Percentiles rank a stretch among this genome's conserved stretches.
phyloP scores from a whole-genome alignment of 2,329 filamentous ascomycete species.

The Calonectria henricotiae region DNA sequence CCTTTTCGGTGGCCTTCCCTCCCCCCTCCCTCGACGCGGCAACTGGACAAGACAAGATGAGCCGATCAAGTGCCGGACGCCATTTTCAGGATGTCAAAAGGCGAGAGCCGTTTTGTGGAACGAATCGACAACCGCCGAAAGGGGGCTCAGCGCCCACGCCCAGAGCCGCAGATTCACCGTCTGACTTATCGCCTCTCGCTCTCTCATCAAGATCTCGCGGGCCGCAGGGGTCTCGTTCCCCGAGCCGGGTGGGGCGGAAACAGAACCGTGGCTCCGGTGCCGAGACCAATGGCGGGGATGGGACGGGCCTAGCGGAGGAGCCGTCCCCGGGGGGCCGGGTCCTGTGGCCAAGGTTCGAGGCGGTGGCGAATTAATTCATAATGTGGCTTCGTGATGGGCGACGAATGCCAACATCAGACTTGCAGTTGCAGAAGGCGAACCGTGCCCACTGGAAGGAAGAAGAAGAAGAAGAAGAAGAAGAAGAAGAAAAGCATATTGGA shows the following conservation, averaged over 20 bases:
- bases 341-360: constrained; percentile 26
- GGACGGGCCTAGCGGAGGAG: constrained; percentile 42
- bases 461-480: no score
- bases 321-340: constrained; percentile 31
- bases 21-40: constrained; percentile 22
- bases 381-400: constrained; percentile 16
- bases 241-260: constrained; percentile 49
- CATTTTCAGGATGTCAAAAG: constrained; percentile 23
- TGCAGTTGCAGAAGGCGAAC: constrained; percentile 16
- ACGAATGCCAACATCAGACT: constrained; percentile 5
- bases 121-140: constrained; percentile 20
- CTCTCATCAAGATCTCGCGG: constrained; percentile 26
- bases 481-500: not conserved
- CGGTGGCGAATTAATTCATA: constrained; percentile 28
- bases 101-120: constrained; percentile 32
- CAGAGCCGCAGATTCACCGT: not conserved
- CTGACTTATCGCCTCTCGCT: constrained; percentile 31
- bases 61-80: constrained; percentile 35
- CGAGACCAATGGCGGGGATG: constrained; percentile 46
- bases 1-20: not conserved
- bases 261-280: constrained; percentile 53
- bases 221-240: constrained; percentile 47
- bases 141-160: not conserved
- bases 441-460: constrained; percentile 13
- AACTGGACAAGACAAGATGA: constrained; percentile 25